Conservation (phyloP, 2,329 filamentous ascomycete genomes). For the Dothistroma septosporum region DNA sequence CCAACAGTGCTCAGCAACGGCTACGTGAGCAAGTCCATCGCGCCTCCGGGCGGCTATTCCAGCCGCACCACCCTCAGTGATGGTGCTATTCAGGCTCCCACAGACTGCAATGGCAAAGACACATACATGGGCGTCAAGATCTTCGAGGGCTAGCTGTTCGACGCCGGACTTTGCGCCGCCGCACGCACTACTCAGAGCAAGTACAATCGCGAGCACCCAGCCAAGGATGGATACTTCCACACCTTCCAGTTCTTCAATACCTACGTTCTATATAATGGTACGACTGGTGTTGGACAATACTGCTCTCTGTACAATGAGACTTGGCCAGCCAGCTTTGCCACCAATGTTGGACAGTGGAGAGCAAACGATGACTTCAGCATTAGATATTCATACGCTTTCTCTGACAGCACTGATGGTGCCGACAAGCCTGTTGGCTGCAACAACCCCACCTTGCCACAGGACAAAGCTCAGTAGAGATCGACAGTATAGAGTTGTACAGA, state of each 20-base stretch:
- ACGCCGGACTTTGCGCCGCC: conserved; percentile 23
- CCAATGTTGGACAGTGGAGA: conserved; percentile 26
- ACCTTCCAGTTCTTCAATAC: conserved; percentile 32
- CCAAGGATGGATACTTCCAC: conserved; percentile 8
- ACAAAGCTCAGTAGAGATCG: background rate
- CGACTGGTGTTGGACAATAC: conserved; percentile 26
- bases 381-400: conserved; percentile 19
- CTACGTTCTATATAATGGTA: conserved; percentile 29
- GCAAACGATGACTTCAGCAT: conserved; percentile 24
- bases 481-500: background rate
- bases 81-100: conserved; percentile 31
- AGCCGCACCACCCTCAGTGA: conserved; percentile 21
- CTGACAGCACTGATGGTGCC: conserved; percentile 16
- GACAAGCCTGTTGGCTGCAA: conserved; percentile 14
- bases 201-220: conserved; percentile 20
- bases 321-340: conserved; percentile 25
- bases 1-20: conserved; percentile 17
- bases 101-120: conserved; percentile 30
- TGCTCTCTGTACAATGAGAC: conserved; percentile 28
- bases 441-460: conserved; percentile 5
- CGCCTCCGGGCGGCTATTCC: conserved; percentile 24
- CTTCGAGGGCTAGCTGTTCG: conserved; percentile 21
- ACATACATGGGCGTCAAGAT: conserved; percentile 27
- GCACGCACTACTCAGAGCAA: conserved; percentile 24
- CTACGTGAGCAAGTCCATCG: conserved; percentile 28